Evolutionary conservation across 2,329 filamentous ascomycete species (phyloP).

Genomic region (Cladosporium sp.): DNA sequence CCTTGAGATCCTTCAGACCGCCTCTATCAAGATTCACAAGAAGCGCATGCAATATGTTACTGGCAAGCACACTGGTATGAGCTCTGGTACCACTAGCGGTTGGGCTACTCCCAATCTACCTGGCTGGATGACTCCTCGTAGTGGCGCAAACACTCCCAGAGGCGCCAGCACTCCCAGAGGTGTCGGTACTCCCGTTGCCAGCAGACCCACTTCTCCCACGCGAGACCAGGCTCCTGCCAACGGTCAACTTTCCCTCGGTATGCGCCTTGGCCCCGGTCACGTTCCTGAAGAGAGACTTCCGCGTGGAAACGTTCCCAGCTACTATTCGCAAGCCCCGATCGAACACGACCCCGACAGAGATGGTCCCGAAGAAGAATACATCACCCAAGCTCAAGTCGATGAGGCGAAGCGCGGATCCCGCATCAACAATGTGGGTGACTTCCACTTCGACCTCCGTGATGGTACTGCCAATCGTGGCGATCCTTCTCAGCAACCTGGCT

Average conservation of each 20-base stretch:
- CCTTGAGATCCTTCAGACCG: conserved; percentile 61
- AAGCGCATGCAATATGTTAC: conserved; percentile 39
- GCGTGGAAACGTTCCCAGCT: conserved; percentile 17
- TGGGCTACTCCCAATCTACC: conserved; percentile 37
- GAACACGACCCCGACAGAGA: background rate
- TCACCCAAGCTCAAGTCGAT: conserved; percentile 34
- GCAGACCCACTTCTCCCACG: conserved; percentile 34
- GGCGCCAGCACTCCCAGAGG: conserved; percentile 43
- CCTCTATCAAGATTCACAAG: conserved; percentile 59
- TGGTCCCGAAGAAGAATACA: conserved; percentile 33
- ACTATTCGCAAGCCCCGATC: conserved; percentile 13
- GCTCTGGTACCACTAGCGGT: conserved; percentile 30
- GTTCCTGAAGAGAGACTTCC: background rate
- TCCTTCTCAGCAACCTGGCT: background rate
- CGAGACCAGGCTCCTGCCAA: conserved; percentile 29
- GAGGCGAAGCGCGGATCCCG: conserved; percentile 35
- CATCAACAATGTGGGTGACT: conserved; percentile 28
- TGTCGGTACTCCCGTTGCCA: conserved; percentile 37
- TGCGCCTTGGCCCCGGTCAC: conserved; percentile 35
- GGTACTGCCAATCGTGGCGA: conserved; percentile 25
- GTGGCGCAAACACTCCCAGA: conserved; percentile 46
- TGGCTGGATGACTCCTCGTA: conserved; percentile 42
- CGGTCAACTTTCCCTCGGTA: conserved; percentile 32
- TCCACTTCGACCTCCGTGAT: conserved; percentile 35
- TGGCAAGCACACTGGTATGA: conserved; percentile 16